phyloP scores from a whole-genome alignment of 257 asterid species.

The Solanum raphanifolium region DNA sequence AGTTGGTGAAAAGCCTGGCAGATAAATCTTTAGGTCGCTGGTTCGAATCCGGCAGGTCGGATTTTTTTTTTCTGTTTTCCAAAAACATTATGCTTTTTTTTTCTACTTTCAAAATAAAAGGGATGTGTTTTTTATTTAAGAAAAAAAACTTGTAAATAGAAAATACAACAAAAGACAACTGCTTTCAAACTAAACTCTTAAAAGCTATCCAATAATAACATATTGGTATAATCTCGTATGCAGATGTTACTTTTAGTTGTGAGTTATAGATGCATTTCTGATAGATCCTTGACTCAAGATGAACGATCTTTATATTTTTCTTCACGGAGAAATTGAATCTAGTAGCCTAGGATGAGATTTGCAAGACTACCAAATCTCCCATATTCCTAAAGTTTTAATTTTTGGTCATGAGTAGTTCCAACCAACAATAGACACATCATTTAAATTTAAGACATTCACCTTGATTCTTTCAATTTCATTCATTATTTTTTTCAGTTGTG shows the following conservation, averaged over 20 bases:
- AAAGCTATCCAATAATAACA: neutral
- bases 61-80: too few relatives aligned
- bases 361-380: too few relatives aligned
- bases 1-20: neutral
- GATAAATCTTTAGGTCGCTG: constrained; percentile 30
- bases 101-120: neutral
- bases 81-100: too few relatives aligned
- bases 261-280: neutral
- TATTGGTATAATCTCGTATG: neutral
- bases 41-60: constrained; percentile 34
- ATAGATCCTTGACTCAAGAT: neutral
- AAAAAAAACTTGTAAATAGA: neutral
- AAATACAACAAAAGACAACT: neutral
- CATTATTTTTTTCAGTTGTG: neutral
- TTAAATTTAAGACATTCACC: too few relatives aligned
- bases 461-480: neutral
- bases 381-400: too few relatives aligned
- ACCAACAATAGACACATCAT: too few relatives aligned
- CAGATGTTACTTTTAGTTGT: accelerated
- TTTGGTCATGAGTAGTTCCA: too few relatives aligned
- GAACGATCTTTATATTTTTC: neutral
- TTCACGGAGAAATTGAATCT: neutral
- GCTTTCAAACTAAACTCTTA: neutral
- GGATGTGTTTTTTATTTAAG: neutral
- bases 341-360: neutral